These are phyloP conservation scores for Streptanthus diversifolius DNA, from an alignment of 345 rosid species.

Conservation along the genomic window DNA sequence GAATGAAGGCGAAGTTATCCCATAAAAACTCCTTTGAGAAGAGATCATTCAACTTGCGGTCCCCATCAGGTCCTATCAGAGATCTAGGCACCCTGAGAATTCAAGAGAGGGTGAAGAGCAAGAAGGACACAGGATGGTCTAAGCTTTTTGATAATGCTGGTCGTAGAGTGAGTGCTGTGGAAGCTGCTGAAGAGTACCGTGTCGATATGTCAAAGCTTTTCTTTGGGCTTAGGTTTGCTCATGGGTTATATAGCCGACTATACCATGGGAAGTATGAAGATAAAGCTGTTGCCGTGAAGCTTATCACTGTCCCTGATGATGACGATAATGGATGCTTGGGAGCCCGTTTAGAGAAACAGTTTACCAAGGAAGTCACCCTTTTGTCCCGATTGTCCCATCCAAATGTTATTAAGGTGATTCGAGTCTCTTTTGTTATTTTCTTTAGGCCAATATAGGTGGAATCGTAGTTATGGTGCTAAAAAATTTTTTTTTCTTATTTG, in stretches of 20 bases:
- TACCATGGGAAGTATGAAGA: conserved; percentile 92
- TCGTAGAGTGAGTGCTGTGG: conserved; percentile 76
- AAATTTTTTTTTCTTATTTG: conserved; percentile 17
- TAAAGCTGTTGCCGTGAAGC: conserved; percentile 93
- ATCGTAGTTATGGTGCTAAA: neutral
- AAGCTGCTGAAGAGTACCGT: conserved; percentile 56
- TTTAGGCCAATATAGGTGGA: neutral
- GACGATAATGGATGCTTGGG: conserved; percentile 72
- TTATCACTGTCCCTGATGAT: conserved; percentile 82
- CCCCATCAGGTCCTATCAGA: conserved; percentile 51
- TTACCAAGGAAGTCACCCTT: conserved; percentile 76
- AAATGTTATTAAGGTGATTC: conserved; percentile 80
- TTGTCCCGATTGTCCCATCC: conserved; percentile 68
- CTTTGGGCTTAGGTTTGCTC: conserved; percentile 91
- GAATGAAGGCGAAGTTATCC: conserved; percentile 37
- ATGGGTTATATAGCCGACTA: conserved; percentile 85
- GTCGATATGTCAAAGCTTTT: conserved; percentile 85
- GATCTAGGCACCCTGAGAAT: conserved; percentile 55
- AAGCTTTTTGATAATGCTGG: conserved; percentile 79
- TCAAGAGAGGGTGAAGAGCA: conserved; percentile 50
- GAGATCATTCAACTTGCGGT: conserved; percentile 36
- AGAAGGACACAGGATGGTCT: conserved; percentile 78
- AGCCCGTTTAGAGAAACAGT: conserved; percentile 75
- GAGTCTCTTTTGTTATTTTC: neutral
- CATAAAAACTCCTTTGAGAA: conserved; percentile 39